Percentiles rank a stretch among this genome's conserved stretches.
Conservation (phyloP, 306 rosid genomes). For the Castanea sativa region DNA sequence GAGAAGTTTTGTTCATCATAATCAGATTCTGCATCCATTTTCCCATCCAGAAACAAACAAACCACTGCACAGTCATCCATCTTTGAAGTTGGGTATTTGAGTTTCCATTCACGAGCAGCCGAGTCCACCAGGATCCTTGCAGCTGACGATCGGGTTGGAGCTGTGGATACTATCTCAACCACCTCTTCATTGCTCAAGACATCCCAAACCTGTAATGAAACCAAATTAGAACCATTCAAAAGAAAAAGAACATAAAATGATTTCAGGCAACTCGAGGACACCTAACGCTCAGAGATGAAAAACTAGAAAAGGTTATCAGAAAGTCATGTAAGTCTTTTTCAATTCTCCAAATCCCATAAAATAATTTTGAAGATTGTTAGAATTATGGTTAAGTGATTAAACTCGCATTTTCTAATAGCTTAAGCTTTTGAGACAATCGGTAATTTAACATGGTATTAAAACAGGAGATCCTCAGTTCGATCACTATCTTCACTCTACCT, state of each 20-base stretch:
- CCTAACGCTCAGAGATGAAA: neutral
- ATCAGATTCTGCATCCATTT: conserved; percentile 96
- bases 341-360: neutral
- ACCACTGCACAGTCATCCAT: conserved; percentile 99
- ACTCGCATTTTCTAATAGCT: too few relatives aligned
- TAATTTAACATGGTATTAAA: too few relatives aligned
- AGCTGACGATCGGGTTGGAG: conserved; percentile 69
- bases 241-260: neutral
- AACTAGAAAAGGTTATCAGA: neutral
- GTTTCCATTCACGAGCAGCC: conserved; percentile 88
- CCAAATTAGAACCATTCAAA: neutral
- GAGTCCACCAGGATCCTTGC: conserved; percentile 79
- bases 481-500: too few relatives aligned
- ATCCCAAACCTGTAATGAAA: conserved; percentile 77
- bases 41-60: conserved; percentile 82
- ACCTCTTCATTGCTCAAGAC: conserved; percentile 95
- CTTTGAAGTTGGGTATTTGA: conserved; percentile 88
- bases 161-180: conserved; percentile 74
- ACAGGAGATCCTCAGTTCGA: too few relatives aligned
- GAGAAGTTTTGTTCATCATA: conserved; percentile 81
- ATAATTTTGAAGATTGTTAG: neutral
- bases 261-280: neutral
- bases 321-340: neutral
- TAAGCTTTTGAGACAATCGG: rapidly evolving
- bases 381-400: too few relatives aligned